Evolutionary conservation across 225 moss, liverwort and hornwort species (phyloP), one percentile per base, ranked within the genome.

Genomic region (Physcomitrellopsis africana): DNA sequence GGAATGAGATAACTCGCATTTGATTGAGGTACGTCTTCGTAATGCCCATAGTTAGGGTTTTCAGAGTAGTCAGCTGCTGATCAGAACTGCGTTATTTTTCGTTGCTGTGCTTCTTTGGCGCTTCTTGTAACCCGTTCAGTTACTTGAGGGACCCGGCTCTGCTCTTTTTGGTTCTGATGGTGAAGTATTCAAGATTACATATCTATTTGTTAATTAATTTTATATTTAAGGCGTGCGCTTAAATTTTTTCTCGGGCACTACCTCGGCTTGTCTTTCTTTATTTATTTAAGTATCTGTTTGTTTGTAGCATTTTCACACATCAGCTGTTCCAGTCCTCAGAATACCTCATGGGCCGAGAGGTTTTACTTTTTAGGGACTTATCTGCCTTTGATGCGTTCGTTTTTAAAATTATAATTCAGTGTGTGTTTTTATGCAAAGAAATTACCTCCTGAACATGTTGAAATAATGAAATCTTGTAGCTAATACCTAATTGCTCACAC

Each of bases 121-220:
- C 63, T 68, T 74, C 51, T 73, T 78, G 74, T 57, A 82, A 5
- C 78, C 74, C 55, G 56, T 47, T 51, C 70, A 65, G 78, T 74
- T 82, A 60, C 52, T 20, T 57, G 17, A 56, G 10, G 16, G 22
- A 44, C 22, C 55, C 4, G 18, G 8, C 8, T 42, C 11, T 20
- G 16, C 22, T 18, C 46, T 46, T 69, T 20, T 65, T 8, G 23
- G 10, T 24, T 17, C 10, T 1, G 23, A 17, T 60, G 46, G 42
- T 47, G 9, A 22, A 20, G 26, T 58, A 46, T 63, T 42, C 23
- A 29, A 57, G 58, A 37, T 63, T 5, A 22, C 10, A 51, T 29
- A 12, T 60, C 11, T 67, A 46, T 75, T 22, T 17, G 49, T 61
- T 24, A 24, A 46, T 24, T 73, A 29, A 29, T 51, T 15, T 56